These are phyloP conservation scores for Monilinia laxa DNA, from an alignment of 2,329 filamentous ascomycete species.

Conservation along the genomic window DNA sequence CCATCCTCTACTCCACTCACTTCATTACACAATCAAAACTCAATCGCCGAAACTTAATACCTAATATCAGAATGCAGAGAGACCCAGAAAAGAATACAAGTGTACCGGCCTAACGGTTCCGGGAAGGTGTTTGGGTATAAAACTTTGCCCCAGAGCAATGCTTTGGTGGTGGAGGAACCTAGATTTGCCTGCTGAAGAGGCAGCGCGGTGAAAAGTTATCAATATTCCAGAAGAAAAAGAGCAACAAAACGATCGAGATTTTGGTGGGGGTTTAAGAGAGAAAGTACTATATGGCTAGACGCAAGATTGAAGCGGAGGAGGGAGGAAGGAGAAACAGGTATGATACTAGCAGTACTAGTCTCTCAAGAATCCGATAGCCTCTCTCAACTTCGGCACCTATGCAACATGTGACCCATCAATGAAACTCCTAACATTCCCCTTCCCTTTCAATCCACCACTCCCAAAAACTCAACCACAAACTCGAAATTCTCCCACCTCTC, in stretches of 20 bases:
- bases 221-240: too few relatives aligned
- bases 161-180: not conserved
- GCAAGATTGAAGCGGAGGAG: not conserved
- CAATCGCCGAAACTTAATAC: not conserved
- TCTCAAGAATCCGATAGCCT: too few relatives aligned
- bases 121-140: slow-evolving; percentile 1
- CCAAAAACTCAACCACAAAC: not conserved
- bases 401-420: not conserved
- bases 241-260: not conserved
- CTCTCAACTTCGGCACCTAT: too few relatives aligned
- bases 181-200: not conserved
- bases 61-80: not conserved
- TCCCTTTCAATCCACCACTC: not conserved
- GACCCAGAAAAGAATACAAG: not conserved
- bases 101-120: not conserved
- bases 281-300: not conserved
- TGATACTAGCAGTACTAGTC: too few relatives aligned
- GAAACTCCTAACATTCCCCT: not conserved
- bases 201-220: not conserved
- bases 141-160: not conserved
- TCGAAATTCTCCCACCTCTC: slow-evolving; percentile 13
- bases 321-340: not conserved
- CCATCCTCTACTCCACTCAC: too few relatives aligned
- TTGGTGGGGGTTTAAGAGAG: not conserved
- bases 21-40: not conserved